Evolutionary conservation across 768 basidiomycete genomes (phyloP).

Genomic region (Phaeotremella fagi): DNA sequence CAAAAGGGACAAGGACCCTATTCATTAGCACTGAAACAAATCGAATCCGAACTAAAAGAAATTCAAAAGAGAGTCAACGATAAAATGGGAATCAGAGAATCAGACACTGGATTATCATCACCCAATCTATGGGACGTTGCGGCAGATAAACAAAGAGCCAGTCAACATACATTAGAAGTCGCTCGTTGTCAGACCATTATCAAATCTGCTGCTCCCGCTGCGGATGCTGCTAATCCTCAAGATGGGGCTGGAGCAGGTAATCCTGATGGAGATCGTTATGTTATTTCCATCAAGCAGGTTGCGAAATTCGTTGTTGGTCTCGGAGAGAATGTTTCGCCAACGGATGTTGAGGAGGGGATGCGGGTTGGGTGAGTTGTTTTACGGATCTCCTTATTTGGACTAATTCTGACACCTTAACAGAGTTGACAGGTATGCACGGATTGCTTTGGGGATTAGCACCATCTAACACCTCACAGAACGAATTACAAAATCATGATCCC

Average conservation of each 20-base stretch:
- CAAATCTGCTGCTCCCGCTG: constrained; percentile 67
- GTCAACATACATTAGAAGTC: constrained; percentile 87
- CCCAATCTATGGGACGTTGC: constrained; percentile 97
- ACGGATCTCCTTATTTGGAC: background rate
- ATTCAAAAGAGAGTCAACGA: constrained; percentile 97
- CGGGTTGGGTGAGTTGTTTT: constrained; percentile 77
- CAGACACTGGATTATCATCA: constrained; percentile 92
- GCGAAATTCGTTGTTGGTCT: constrained; percentile 98
- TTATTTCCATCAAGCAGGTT: constrained; percentile 99
- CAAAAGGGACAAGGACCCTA: constrained; percentile 97
- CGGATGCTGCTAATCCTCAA: constrained; percentile 79
- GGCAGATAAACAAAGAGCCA: constrained; percentile 85
- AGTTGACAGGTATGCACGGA: constrained; percentile 61
- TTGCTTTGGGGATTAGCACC: too few species aligned
- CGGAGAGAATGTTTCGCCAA: constrained; percentile 91
- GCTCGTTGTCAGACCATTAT: constrained; percentile 99
- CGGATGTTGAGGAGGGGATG: constrained; percentile 99
- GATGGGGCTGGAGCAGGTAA: constrained; percentile 60
- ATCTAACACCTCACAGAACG: constrained; percentile 52
- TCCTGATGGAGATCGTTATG: constrained; percentile 92
- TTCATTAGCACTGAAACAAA: constrained; percentile 76
- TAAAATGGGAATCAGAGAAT: constrained; percentile 98
- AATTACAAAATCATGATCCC: constrained; percentile 99
- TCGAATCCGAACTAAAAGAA: constrained; percentile 87
- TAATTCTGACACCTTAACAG: constrained; percentile 49